Evolutionary conservation across 1,139 yeast species (phyloP), one percentile per base, ranked within the genome.

Genomic region (Blastobotrys buckinghamii): DNA sequence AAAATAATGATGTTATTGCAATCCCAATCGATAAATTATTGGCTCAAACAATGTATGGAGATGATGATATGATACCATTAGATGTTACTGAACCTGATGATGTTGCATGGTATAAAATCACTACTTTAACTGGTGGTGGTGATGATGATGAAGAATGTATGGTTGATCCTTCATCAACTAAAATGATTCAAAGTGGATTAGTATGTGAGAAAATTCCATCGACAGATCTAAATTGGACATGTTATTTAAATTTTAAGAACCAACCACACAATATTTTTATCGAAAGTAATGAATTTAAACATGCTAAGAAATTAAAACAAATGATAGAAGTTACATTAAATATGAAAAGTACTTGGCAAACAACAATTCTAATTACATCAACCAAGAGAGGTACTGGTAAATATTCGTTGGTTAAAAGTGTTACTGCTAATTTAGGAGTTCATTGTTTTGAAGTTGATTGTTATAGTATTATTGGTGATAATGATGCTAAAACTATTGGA

Each of bases 341-440:
- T 53, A 64, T 69, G 65, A 45, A 62, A 62, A 55, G 55, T 32
- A 45, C 72, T 6, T 63, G 86, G 39, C 76, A 74, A 47, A 83
- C 95, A 0, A 75, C 88, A 0, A 71, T 89, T 0, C 63, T 90
- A 32, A 63, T 92, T 29, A 78, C 77, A 45, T 86, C 96, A 1
- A 71, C 81, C 61, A 77, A 81, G 32, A 72, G 95, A 48, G 90
- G 87, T 6, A 79, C 86, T 8, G 98, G 98, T 0, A 92, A 92
- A 60, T 65, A 84, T 0, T 78, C 83, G 0, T 62, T 85, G 34
- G 77, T 87, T 0, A 67, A 76, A 49, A 77, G 78, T 50, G 61
- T 81, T 1, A 74, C 85, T 0, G 65, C 71, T 7, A 77, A 77
- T 36, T 63, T 82, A 47, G 96, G 97, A 0, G 66, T 82, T 20